These are phyloP conservation scores for Puccinia brachypodii DNA, from an alignment of 1,284 basidiomycete species.

Conservation along the genomic window DNA sequence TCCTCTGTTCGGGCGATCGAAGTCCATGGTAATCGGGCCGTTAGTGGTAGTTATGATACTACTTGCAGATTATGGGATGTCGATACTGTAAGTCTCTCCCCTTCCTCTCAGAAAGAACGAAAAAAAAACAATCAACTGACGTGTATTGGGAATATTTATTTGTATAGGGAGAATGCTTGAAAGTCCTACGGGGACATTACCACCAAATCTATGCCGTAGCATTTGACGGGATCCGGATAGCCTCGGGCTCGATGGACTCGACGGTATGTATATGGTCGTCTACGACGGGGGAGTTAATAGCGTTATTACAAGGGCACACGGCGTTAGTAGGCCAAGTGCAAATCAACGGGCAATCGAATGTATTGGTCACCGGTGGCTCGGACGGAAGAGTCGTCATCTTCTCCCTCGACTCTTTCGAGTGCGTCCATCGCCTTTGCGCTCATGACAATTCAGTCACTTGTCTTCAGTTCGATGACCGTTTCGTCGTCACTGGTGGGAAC, in stretches of 20 bases:
- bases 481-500: constrained; percentile 68
- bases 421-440: constrained; percentile 62
- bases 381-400: constrained; percentile 93
- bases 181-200: constrained; percentile 81
- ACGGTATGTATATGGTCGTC: constrained; percentile 88
- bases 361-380: constrained; percentile 85
- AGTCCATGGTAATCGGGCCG: constrained; percentile 74
- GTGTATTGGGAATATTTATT: background rate
- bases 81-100: constrained; percentile 27
- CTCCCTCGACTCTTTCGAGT: constrained; percentile 65
- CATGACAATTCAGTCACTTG: constrained; percentile 90
- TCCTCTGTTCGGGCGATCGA: constrained; percentile 85
- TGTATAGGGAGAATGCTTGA: constrained; percentile 69
- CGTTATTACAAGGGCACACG: constrained; percentile 87
- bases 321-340: constrained; percentile 92
- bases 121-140: background rate
- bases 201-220: constrained; percentile 92
- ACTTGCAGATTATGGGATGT: constrained; percentile 63
- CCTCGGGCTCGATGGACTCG: constrained; percentile 85
- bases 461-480: constrained; percentile 77
- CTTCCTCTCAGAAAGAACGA: background rate
- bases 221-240: constrained; percentile 81
- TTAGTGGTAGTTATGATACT: constrained; percentile 85
- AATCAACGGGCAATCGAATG: constrained; percentile 64
- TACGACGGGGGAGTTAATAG: constrained; percentile 73